Evolutionary conservation across 306 rosid species (phyloP).

Genomic region (Hippophae tibetana): DNA sequence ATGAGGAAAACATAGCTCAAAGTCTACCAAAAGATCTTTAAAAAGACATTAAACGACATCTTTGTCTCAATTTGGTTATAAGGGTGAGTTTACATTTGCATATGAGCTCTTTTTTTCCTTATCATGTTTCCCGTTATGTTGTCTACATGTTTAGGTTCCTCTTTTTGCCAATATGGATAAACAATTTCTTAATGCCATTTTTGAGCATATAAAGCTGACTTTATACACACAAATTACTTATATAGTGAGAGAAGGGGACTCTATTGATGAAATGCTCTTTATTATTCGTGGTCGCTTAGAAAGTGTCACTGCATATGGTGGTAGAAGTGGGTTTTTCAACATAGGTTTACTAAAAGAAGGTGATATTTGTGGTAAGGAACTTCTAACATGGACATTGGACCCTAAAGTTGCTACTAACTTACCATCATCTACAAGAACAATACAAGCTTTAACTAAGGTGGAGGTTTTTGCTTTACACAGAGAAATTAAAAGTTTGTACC

Average conservation of each 20-base stretch:
- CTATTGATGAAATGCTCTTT: conserved; percentile 79
- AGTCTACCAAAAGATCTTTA: conserved; percentile 50
- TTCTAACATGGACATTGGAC: conserved; percentile 87
- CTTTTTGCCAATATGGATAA: conserved; percentile 87
- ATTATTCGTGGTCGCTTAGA: conserved; percentile 84
- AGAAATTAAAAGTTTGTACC: conserved; percentile 82
- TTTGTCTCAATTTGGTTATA: conserved; percentile 68
- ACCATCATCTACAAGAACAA: conserved; percentile 88
- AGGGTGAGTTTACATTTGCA: conserved; percentile 41
- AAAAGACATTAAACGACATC: conserved; percentile 50
- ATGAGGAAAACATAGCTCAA: conserved; percentile 45
- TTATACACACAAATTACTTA: conserved; percentile 56
- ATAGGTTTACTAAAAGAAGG: conserved; percentile 69
- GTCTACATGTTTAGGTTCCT: conserved; percentile 49
- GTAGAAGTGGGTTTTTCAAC: conserved; percentile 88
- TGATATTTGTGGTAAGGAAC: conserved; percentile 89
- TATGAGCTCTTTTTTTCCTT: too few relatives aligned
- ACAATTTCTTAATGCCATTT: conserved; percentile 82
- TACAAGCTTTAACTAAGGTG: conserved; percentile 70
- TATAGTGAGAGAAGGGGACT: conserved; percentile 85
- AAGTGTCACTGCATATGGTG: conserved; percentile 84
- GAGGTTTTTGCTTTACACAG: conserved; percentile 94
- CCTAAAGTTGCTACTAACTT: conserved; percentile 65
- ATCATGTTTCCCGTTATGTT: not conserved
- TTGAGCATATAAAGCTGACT: conserved; percentile 81